These are phyloP conservation scores for Mycena citricolor DNA, from an alignment of 1,284 basidiomycete genomes.

Conservation along the genomic window DNA sequence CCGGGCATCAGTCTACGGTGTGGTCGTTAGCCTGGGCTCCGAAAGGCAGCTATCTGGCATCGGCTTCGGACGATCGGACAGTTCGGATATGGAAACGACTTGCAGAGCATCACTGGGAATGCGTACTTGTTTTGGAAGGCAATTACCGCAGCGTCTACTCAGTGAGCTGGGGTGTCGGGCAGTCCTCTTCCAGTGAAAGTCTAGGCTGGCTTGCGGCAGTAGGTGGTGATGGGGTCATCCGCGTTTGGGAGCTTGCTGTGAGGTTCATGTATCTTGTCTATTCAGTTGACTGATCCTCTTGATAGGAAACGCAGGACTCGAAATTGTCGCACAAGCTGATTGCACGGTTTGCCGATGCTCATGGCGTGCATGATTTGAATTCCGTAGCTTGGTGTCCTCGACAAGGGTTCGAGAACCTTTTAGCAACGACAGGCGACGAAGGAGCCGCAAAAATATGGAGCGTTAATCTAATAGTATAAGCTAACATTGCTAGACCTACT, in stretches of 20 bases:
- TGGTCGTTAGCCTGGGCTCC: slow-evolving; percentile 89
- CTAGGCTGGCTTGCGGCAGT: slow-evolving; percentile 76
- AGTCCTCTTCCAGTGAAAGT: slow-evolving; percentile 25
- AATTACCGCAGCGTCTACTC: slow-evolving; percentile 80
- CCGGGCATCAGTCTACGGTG: slow-evolving; percentile 85
- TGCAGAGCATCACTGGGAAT: slow-evolving; percentile 58
- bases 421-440: slow-evolving; percentile 83
- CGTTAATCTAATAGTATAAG: slow-evolving; percentile 20
- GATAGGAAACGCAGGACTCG: slow-evolving; percentile 30
- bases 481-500: too few species aligned
- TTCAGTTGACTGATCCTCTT: slow-evolving; percentile 8
- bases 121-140: slow-evolving; percentile 51
- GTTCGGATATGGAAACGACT: slow-evolving; percentile 70
- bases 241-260: slow-evolving; percentile 72
- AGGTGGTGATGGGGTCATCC: slow-evolving; percentile 76
- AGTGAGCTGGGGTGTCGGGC: slow-evolving; percentile 67
- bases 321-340: slow-evolving; percentile 45
- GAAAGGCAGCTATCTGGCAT: slow-evolving; percentile 81
- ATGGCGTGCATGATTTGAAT: slow-evolving; percentile 80
- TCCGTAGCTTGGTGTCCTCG: slow-evolving; percentile 76
- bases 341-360: slow-evolving; percentile 54
- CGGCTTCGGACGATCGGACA: slow-evolving; percentile 77
- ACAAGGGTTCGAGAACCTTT: slow-evolving; percentile 54
- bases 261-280: slow-evolving; percentile 24
- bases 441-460: slow-evolving; percentile 72